A percentile compares a stretch with the other conserved stretches of the same genome.
Conservation (phyloP, 139 green algal species). For the Eudorina sp. region DNA sequence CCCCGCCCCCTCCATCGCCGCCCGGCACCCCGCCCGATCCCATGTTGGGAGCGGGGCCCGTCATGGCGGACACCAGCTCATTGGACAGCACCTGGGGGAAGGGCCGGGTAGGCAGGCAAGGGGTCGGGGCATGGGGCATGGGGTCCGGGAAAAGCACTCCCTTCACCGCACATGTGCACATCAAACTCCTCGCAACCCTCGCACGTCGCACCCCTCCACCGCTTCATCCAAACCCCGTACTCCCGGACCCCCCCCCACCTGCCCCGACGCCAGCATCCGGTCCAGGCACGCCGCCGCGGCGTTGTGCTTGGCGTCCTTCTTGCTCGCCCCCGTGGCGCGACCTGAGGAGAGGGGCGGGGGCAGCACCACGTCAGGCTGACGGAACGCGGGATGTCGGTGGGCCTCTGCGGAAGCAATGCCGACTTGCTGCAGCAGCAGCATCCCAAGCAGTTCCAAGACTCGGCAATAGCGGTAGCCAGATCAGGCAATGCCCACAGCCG, state of each 20-base stretch:
- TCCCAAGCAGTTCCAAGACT: too few species aligned
- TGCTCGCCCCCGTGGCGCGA: not conserved
- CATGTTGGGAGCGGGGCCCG: too few species aligned
- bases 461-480: not conserved
- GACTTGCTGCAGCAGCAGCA: too few species aligned
- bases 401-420: too few species aligned
- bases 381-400: too few species aligned
- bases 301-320: slow-evolving; percentile 33
- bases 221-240: not conserved
- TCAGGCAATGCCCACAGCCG: not conserved
- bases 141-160: too few species aligned
- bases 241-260: not conserved
- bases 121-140: too few species aligned
- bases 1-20: not conserved
- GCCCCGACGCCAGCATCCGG: not conserved
- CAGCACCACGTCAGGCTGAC: too few species aligned
- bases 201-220: not conserved
- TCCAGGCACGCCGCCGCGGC: slow-evolving; percentile 28
- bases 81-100: not conserved
- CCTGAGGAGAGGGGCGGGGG: too few species aligned
- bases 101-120: too few species aligned
- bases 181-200: not conserved
- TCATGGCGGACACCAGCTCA: slow-evolving; percentile 4
- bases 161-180: not conserved
- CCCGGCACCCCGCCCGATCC: not conserved